Conservation (phyloP, 169 alveolate species). For the Amoebophrya sp. region DNA sequence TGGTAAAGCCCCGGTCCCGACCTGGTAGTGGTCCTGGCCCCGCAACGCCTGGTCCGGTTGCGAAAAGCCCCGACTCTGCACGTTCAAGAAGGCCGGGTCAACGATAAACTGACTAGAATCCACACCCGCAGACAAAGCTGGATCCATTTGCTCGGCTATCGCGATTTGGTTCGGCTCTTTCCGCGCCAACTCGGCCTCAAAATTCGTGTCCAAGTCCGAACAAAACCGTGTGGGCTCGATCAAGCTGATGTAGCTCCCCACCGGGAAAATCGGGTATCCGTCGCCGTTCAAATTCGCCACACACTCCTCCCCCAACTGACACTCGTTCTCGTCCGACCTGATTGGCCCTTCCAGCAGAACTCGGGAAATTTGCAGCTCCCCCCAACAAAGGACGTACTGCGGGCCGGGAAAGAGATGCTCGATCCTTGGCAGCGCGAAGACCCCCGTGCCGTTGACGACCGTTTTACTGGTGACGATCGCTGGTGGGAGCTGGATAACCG, state of each 20-base stretch:
- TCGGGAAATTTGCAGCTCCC: neutral
- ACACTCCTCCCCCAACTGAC: constrained; percentile 1
- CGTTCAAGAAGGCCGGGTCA: neutral
- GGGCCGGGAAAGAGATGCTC: neutral
- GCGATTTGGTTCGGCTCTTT: neutral
- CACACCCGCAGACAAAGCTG: neutral
- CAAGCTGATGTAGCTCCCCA: neutral
- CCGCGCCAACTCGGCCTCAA: neutral
- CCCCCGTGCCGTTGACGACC: neutral
- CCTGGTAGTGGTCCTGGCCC: no score
- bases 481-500: neutral
- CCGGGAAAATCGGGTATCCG: constrained; percentile 15
- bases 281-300: neutral
- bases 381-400: constrained; percentile 7
- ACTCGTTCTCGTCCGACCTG: neutral
- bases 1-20: no score
- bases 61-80: neutral
- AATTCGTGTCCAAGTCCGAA: neutral
- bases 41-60: neutral
- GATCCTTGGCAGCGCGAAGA: neutral
- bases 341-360: neutral
- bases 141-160: neutral
- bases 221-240: neutral
- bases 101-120: neutral
- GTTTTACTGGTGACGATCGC: neutral